Evolutionary conservation across 805 yeast genomes (phyloP).

Genomic region (Nakazawaea siamensis): DNA sequence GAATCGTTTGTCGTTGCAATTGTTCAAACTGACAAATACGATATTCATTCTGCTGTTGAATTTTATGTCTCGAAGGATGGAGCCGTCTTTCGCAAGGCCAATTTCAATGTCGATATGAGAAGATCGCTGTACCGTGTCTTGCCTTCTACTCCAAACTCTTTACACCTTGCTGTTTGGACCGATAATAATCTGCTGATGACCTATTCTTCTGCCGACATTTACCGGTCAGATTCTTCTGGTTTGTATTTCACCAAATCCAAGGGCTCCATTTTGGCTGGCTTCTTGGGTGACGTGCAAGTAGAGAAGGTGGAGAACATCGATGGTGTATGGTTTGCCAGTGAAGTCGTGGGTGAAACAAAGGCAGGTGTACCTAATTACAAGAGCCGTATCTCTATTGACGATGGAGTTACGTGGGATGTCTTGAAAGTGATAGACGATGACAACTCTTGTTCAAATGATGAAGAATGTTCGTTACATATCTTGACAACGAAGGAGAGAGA

Average conservation of each 20-base stretch:
- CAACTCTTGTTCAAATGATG: constrained; percentile 30
- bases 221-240: constrained; percentile 53
- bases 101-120: constrained; percentile 27
- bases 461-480: constrained; percentile 42
- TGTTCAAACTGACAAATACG: constrained; percentile 35
- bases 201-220: constrained; percentile 25
- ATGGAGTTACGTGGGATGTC: constrained; percentile 46
- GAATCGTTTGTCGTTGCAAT: constrained; percentile 32
- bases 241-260: constrained; percentile 37
- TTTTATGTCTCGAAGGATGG: constrained; percentile 42
- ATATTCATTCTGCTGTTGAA: constrained; percentile 25
- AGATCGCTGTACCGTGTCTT: constrained; percentile 30
- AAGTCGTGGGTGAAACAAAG: constrained; percentile 20
- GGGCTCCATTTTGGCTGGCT: constrained; percentile 28
- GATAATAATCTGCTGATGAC: constrained; percentile 12
- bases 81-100: constrained; percentile 27
- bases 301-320: constrained; percentile 44
- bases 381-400: constrained; percentile 38
- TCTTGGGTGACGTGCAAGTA: constrained; percentile 29
- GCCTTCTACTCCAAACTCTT: constrained; percentile 30
- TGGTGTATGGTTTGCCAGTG: constrained; percentile 53
- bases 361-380: constrained; percentile 19
- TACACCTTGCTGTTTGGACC: constrained; percentile 31
- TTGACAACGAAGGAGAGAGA: constrained; percentile 23
- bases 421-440: constrained; percentile 37